Evolutionary conservation across 495 filamentous ascomycete species (phyloP), one percentile per base, ranked within the genome.

Genomic region (Pseudevernia furfuracea): DNA sequence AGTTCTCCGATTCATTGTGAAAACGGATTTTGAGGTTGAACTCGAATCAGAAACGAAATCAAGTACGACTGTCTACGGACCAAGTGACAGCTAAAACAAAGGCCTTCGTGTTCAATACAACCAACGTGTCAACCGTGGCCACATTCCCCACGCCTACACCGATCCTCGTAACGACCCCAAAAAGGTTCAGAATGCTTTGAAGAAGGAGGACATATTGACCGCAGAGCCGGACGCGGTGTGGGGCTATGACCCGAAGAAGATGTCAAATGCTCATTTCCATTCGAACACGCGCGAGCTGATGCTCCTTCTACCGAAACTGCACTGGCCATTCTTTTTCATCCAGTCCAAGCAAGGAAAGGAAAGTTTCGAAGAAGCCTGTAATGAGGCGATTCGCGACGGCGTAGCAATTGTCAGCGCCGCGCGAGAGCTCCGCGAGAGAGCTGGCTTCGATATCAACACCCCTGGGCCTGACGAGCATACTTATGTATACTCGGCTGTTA

Each of bases 401-500:
- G 60, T 61, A 9, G 48, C 53, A 6, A 34, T 67, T 36, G 48
- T 63, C 32, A 46, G 52, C 14, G 53, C 38, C 7, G 41, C 44
- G 28, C 65, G 65, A 12, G 14, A 59, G 17, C 53, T 67, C 23
- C 15, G 28, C 9, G 59, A n/a, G 4, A 46, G 14, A 4, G 15
- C 60, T 14, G 65, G 39, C 5, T 17, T 37, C 17, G 15, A 34
- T 23, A 43, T 28, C 2, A 56, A 63, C 17, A 19, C 25, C 11
- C 17, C 30, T 9, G 65, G 60, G 17, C 38, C 65, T 14, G 65
- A 63, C 43, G 15, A 37, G 19, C 30, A 39, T 14, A 67, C 41
- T 6, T 67, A 63, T 23, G 44, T 67, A 17, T 67, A 63, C 60
- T 63, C 60, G 39, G 43, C 57, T 28, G 48, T 38, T 14, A 46